Conservation (phyloP, 805 yeast genomes). For the Lipomyces starkeyi region DNA sequence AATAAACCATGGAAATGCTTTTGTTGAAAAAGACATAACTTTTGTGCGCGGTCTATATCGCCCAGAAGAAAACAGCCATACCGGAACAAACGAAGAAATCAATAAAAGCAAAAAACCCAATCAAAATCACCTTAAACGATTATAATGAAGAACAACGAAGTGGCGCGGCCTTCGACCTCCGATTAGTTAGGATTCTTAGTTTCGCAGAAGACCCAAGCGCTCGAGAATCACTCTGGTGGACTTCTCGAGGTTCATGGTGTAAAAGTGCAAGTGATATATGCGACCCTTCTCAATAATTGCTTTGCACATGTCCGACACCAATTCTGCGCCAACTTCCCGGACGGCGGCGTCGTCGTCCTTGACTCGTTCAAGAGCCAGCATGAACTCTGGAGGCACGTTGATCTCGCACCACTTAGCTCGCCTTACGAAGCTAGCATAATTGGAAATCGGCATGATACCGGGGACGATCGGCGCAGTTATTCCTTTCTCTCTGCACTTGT, state of each 20-base stretch:
- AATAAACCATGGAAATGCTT: slow-evolving; percentile 33
- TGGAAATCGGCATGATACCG: slow-evolving; percentile 98
- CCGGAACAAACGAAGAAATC: slow-evolving; percentile 6
- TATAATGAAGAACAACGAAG: neutral
- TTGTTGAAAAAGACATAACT: slow-evolving; percentile 39
- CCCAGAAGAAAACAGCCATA: slow-evolving; percentile 31
- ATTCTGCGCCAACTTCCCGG: slow-evolving; percentile 80
- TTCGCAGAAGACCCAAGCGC: slow-evolving; percentile 61
- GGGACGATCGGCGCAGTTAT: slow-evolving; percentile 89
- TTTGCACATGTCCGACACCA: slow-evolving; percentile 83
- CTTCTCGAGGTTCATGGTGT: slow-evolving; percentile 96
- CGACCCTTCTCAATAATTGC: slow-evolving; percentile 70
- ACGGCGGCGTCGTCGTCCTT: slow-evolving; percentile 90
- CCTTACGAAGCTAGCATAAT: slow-evolving; percentile 89
- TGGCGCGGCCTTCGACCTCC: too few species aligned
- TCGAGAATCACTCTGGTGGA: slow-evolving; percentile 89
- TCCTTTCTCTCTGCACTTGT: slow-evolving; percentile 69
- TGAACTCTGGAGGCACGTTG: slow-evolving; percentile 73
- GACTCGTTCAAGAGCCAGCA: slow-evolving; percentile 73
- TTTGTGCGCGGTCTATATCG: slow-evolving; percentile 19
- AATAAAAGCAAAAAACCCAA: slow-evolving; percentile 8
- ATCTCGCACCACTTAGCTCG: slow-evolving; percentile 95
- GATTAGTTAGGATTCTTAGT: slow-evolving; percentile 21
- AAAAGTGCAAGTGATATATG: slow-evolving; percentile 88
- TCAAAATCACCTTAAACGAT: neutral